Conservation (phyloP, 2,329 filamentous ascomycete genomes). For the Zasmidium angulare region DNA sequence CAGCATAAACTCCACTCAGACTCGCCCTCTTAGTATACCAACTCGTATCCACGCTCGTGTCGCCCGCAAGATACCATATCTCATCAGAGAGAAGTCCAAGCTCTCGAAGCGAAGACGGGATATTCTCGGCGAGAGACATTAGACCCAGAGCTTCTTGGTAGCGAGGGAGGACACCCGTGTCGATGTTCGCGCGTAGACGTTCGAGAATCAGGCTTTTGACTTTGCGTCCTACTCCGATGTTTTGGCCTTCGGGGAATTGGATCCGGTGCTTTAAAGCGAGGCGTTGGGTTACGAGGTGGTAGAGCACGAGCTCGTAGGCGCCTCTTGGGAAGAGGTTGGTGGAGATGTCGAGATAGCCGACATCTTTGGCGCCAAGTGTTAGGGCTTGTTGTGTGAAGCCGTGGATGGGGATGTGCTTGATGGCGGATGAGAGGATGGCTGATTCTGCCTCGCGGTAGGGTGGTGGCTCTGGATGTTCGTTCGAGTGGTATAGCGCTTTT, state of each 20-base stretch:
- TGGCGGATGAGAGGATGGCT: conserved; percentile 77
- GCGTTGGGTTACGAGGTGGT: conserved; percentile 70
- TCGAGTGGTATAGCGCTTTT: conserved; percentile 64
- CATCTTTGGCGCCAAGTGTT: conserved; percentile 74
- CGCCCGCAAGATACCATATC: conserved; percentile 84
- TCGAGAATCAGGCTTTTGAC: conserved; percentile 73
- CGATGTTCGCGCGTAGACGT: conserved; percentile 70
- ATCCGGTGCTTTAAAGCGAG: conserved; percentile 54
- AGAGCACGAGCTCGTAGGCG: conserved; percentile 77
- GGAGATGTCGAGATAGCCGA: conserved; percentile 83
- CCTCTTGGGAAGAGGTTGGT: conserved; percentile 78
- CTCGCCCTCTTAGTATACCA: conserved; percentile 80
- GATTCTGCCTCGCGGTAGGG: conserved; percentile 69
- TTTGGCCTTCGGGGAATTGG: conserved; percentile 40
- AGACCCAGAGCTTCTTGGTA: conserved; percentile 92
- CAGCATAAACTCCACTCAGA: conserved; percentile 67
- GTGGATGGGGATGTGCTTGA: conserved; percentile 72
- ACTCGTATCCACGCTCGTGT: conserved; percentile 74
- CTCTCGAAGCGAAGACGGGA: conserved; percentile 74
- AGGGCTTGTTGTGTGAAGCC: conserved; percentile 79
- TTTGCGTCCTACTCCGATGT: conserved; percentile 57
- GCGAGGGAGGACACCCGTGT: conserved; percentile 61
- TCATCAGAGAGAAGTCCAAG: conserved; percentile 84
- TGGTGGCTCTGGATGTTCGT: conserved; percentile 63
- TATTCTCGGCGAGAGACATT: conserved; percentile 81